These are phyloP conservation scores for Ceratobasidium sp. DNA, from an alignment of 1,284 basidiomycete genomes.

Conservation along the genomic window DNA sequence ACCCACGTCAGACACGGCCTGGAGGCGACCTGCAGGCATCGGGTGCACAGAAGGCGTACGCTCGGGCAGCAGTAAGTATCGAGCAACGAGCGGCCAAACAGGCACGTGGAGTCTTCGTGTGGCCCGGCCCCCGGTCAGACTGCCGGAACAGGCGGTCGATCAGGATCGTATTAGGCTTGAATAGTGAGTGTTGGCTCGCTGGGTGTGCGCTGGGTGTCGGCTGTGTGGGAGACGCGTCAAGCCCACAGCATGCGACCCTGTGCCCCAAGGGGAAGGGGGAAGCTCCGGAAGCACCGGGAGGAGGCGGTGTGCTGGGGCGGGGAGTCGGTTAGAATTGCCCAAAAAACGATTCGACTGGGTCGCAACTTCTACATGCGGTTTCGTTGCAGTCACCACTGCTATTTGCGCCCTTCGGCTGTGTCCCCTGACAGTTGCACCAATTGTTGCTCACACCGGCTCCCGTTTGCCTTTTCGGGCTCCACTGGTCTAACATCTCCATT, in stretches of 20 bases:
- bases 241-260: slow-evolving; percentile 10
- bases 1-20: slow-evolving; percentile 40
- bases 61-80: no score
- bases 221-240: slow-evolving; percentile 36
- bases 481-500: slow-evolving; percentile 32
- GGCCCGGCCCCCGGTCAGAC: slow-evolving; percentile 18
- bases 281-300: slow-evolving; percentile 23
- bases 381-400: slow-evolving; percentile 26
- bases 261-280: slow-evolving; percentile 32
- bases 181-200: slow-evolving; percentile 8
- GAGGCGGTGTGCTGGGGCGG: slow-evolving; percentile 35
- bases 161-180: slow-evolving; percentile 35
- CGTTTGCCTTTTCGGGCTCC: slow-evolving; percentile 36
- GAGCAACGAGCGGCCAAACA: neutral
- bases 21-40: slow-evolving; percentile 39
- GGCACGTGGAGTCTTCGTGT: slow-evolving; percentile 26
- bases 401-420: slow-evolving; percentile 31
- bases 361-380: slow-evolving; percentile 36
- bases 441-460: slow-evolving; percentile 28
- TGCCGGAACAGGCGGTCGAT: neutral
- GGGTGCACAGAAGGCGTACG: neutral
- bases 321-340: slow-evolving; percentile 37
- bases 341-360: slow-evolving; percentile 11
- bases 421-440: slow-evolving; percentile 22
- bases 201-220: slow-evolving; percentile 21